Conservation (phyloP, 2,329 filamentous ascomycete species). For the Talaromyces islandicus region DNA sequence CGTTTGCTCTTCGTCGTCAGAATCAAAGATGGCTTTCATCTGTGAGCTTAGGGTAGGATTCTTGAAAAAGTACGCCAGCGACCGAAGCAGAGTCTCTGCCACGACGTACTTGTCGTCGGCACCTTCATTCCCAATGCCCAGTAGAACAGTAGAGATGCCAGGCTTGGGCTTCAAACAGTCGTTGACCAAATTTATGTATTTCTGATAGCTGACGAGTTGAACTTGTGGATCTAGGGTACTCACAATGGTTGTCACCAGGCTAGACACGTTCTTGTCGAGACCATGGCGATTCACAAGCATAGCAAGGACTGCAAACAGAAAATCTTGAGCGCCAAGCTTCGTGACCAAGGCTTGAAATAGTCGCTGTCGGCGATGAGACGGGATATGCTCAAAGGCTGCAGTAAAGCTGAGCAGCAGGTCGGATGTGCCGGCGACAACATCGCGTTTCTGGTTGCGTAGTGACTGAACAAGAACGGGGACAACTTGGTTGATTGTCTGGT, state of each 20-base stretch:
- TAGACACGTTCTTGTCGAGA: conserved; percentile 63
- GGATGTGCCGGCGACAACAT: conserved; percentile 73
- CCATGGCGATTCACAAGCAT: conserved; percentile 90
- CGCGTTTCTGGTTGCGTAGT: conserved; percentile 69
- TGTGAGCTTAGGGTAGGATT: conserved; percentile 37
- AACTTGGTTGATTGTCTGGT: conserved; percentile 87
- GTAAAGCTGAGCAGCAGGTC: conserved; percentile 94
- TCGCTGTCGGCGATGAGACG: conserved; percentile 72
- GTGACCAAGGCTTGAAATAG: conserved; percentile 80
- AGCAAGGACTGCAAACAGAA: conserved; percentile 77
- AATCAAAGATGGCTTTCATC: conserved; percentile 31
- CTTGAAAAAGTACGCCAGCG: conserved; percentile 34
- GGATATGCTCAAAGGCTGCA: conserved; percentile 93
- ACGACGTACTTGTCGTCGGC: conserved; percentile 43
- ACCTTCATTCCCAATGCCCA: conserved; percentile 51
- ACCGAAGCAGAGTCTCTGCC: conserved; percentile 36
- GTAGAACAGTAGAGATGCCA: conserved; percentile 63
- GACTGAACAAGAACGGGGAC: conserved; percentile 87
- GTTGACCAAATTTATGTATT: conserved; percentile 66
- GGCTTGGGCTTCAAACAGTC: conserved; percentile 74
- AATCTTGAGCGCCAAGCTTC: conserved; percentile 79
- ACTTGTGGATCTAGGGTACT: conserved; percentile 65
- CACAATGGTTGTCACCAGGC: conserved; percentile 70
- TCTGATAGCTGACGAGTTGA: conserved; percentile 70
- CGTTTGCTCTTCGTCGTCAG: conserved; percentile 48